Percentiles rank a stretch among this genome's conserved stretches.
phyloP scores from a whole-genome alignment of 2,329 filamentous ascomycete species.

The Parastagonospora nodorum region DNA sequence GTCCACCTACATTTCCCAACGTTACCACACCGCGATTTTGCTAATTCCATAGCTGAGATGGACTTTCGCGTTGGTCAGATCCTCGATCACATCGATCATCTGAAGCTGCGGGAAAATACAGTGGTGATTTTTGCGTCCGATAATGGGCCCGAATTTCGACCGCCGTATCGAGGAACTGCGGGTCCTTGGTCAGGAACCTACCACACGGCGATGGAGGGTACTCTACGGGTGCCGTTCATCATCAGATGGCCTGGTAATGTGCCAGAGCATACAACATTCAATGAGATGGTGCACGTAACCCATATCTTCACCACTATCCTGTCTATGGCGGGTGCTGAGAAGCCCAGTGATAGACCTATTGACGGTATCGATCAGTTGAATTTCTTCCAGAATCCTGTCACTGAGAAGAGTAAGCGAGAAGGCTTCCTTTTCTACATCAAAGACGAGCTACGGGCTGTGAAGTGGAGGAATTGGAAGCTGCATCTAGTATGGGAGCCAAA shows the following conservation, averaged over 20 bases:
- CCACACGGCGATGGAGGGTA: neutral
- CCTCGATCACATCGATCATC: neutral
- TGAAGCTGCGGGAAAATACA: neutral
- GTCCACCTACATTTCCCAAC: neutral
- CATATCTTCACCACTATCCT: neutral
- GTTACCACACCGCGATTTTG: neutral
- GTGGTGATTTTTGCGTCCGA: neutral
- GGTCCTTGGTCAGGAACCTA: neutral
- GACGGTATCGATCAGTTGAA: neutral
- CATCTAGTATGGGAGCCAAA: neutral
- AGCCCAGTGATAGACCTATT: neutral
- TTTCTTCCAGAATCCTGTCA: neutral
- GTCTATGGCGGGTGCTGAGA: neutral
- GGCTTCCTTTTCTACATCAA: neutral
- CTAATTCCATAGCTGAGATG: neutral
- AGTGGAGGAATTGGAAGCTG: neutral
- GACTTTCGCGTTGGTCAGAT: neutral
- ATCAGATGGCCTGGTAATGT: neutral
- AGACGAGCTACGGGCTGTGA: neutral
- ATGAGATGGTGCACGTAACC: neutral
- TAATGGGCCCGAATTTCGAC: neutral
- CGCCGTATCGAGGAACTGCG: neutral
- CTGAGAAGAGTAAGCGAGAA: neutral
- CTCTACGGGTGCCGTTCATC: neutral
- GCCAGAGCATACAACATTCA: neutral